Evolutionary conservation across 441 rosid species (phyloP), one percentile per base, ranked within the genome.

Genomic region (Syzygium malaccense): DNA sequence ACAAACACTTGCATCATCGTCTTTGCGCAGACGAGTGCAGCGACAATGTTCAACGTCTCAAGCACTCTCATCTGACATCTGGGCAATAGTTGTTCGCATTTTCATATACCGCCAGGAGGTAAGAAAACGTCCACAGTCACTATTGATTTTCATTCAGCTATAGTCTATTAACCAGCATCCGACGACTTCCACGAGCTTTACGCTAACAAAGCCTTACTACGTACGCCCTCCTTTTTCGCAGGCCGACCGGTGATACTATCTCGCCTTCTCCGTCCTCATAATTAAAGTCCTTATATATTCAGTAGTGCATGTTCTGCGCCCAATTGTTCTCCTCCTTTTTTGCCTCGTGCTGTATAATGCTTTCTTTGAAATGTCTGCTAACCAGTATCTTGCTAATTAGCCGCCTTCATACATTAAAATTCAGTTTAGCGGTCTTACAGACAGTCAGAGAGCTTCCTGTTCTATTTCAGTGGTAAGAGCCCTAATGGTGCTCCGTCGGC

Each of bases 21-120:
- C 37, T 25, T 64, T 14, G n/a, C 9, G 26, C 91, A 93, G 94
- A 66, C 90, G 90, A 90, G 96, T 64, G 97, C 93, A 89, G 93
- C 97, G 12, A 87, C 96, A 68, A 88, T 94, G 94, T 94, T 92
- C 90, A 95, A 93, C 87, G 93, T 95, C 28, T 94, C 96, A 41
- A 2, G 41, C 93, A 86, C 95, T 93, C 54, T 92, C 96, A 8
- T 89, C 94, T 32, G 94, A 95, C 68, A 95, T 94, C 96, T 95
- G 97, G 97, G 97, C n/a, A 93, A 96, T 95, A 14, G 86, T 92
- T 15, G 3, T 94, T 89, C 93, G 7, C 45, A 41, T 41, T 41
- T 41, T 41, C 45, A 41, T 41, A 41, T 41, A 41, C 45, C 45
- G 45, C 7, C 45, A 41, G 45, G 45, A 41, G 45, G 45, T 41